Evolutionary conservation across 2,329 filamentous ascomycete genomes (phyloP).

Genomic region (Talaromyces sp.): DNA sequence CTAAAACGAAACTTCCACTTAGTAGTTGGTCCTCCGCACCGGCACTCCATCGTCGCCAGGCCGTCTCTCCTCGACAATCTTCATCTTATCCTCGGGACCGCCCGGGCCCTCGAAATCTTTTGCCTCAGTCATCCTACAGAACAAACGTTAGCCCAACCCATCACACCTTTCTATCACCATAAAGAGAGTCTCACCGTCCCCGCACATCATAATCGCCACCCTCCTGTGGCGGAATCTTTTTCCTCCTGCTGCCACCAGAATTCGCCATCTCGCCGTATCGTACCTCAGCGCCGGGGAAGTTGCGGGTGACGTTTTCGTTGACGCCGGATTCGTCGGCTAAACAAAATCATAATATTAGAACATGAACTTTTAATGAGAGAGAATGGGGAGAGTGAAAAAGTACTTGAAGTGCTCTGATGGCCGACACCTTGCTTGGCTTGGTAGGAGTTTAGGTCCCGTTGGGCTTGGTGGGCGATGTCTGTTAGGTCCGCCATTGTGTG

Average conservation of each 20-base stretch:
- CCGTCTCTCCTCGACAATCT: conserved; percentile 23
- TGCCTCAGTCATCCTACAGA: conserved; percentile 33
- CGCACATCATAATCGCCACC: conserved; percentile 40
- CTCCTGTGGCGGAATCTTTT: conserved; percentile 41
- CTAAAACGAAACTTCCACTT: neutral
- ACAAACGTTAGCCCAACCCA: neutral
- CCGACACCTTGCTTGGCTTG: conserved; percentile 40
- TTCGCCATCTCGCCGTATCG: conserved; percentile 36
- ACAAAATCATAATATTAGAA: neutral
- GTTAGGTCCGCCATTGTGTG: conserved; percentile 10
- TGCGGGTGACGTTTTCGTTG: conserved; percentile 37
- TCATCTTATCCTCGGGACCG: conserved; percentile 36
- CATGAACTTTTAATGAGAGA: neutral
- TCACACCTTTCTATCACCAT: neutral
- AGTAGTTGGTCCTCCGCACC: conserved; percentile 15
- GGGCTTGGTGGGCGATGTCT: conserved; percentile 30
- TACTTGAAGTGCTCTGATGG: conserved; percentile 42
- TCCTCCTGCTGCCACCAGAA: conserved; percentile 37
- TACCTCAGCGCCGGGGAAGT: conserved; percentile 37
- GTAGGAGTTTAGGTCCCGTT: conserved; percentile 42
- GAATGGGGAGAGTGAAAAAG: neutral
- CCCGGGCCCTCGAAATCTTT: conserved; percentile 35
- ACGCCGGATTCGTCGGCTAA: conserved; percentile 42
- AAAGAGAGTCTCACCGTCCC: conserved; percentile 30
- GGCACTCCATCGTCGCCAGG: conserved; percentile 19